Base-by-base conservation (phyloP, 169 alveolate species). In the Hepatocystis sp. region DNA sequence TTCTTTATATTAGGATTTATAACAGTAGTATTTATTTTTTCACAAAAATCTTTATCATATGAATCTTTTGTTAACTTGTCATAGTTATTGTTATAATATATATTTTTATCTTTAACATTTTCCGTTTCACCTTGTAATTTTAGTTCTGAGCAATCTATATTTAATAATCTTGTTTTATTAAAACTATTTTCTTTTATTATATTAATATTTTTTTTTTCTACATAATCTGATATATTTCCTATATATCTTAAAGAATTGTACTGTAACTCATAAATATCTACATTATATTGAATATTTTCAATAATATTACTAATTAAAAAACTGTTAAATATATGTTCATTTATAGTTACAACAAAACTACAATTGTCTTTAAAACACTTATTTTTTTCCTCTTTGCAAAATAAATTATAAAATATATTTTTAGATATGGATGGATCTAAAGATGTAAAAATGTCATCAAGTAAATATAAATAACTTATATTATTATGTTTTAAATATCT, bases 361-460 rank as follows among this genome's bases (percentile, higher is more conserved):
- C 89, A 47, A 10, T 51, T 46, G 4, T 36, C 11, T 42, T 81
- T 81, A 63, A 47, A 61, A 5, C 15, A 36, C 5, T 36, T 36
- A 21, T 60, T 55, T 2, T 61, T 23, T n/a, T 64, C 84, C 3
- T 63, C 15, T 10, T 53, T 44, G 25, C 86, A 84, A 36, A 92
- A 90, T 32, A 92, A 68, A 36, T 92, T 92, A 60, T 90, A 67
- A 60, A 92, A 91, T 0, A 92, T 88, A n/a, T 90, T 25, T 27
- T 42, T 55, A 0, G 93, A 47, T 2, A 91, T 91, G 25, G 63
- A 84, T 21, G 93, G 93, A 60, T 92, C 96, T 13, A 92, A 30
- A 1, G 93, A 84, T 17, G 90, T 84, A 76, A 92, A 92, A 0
- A 92, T 46, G 30, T 51, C 93, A 66, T 55, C 91, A 25, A 92